These are phyloP conservation scores for Trichopus zeylanicus DNA, from an alignment of 116 monocot genomes.

Conservation along the genomic window DNA sequence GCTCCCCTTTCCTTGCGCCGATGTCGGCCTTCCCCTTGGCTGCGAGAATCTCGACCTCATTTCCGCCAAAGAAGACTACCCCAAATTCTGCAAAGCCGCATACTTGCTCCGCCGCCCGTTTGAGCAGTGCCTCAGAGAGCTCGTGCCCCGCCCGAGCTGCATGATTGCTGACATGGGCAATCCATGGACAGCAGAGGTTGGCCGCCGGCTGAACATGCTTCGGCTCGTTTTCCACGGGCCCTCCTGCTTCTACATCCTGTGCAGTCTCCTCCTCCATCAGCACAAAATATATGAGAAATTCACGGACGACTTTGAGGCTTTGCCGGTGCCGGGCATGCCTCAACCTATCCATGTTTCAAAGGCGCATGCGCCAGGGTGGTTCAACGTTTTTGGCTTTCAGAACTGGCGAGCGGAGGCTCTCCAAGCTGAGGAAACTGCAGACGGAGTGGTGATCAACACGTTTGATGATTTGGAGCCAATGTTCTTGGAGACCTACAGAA, in stretches of 20 bases:
- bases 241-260: slow-evolving; percentile 12
- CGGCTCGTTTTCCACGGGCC: slow-evolving; percentile 23
- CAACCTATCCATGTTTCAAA: neutral
- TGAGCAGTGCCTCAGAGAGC: neutral
- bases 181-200: slow-evolving; percentile 13
- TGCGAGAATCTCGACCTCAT: slow-evolving; percentile 20
- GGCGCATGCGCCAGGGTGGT: slow-evolving; percentile 10
- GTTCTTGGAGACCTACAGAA: slow-evolving; percentile 10
- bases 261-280: neutral
- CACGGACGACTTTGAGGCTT: neutral
- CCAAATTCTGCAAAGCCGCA: neutral
- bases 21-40: slow-evolving; percentile 20
- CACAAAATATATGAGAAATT: neutral
- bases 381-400: slow-evolving; percentile 1
- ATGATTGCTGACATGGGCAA: slow-evolving; percentile 17
- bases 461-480: slow-evolving; percentile 15
- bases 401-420: slow-evolving; percentile 1
- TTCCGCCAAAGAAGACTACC: neutral
- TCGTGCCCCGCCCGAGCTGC: slow-evolving; percentile 8
- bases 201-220: slow-evolving; percentile 4
- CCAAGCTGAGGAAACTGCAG: slow-evolving; percentile 15
- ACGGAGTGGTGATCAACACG: slow-evolving; percentile 19
- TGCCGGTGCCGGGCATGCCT: slow-evolving; percentile 16
- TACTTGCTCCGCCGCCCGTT: neutral
- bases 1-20: slow-evolving; percentile 27